Evolutionary conservation across 176 grass and related monocot species (phyloP).

Genomic region (Ampelocalamus luodianensis): DNA sequence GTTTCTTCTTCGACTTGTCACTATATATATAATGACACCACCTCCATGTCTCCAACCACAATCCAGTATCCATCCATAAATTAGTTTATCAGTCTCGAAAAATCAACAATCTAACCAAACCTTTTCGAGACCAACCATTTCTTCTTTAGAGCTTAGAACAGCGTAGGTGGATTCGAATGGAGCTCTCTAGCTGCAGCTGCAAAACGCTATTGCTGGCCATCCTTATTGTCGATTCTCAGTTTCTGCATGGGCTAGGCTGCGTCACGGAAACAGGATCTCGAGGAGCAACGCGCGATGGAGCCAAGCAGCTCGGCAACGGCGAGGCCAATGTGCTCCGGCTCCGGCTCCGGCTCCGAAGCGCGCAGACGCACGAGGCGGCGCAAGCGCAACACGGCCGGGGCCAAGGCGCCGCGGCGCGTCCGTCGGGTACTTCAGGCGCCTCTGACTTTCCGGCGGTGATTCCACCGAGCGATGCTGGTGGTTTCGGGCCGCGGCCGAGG

Average conservation of each 20-base stretch:
- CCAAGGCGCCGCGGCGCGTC: neutral
- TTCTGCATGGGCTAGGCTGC: neutral
- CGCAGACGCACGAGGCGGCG: neutral
- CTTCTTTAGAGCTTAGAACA: neutral
- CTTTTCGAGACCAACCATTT: neutral
- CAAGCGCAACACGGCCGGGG: neutral
- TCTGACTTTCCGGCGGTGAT: neutral
- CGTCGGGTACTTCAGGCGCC: neutral
- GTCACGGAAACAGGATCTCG: neutral
- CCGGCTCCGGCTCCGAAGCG: too few relatives aligned
- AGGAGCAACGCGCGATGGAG: neutral
- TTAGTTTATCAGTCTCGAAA: neutral
- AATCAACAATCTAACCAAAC: neutral
- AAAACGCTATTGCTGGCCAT: neutral
- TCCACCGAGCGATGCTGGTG: neutral
- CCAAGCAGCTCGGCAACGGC: neutral
- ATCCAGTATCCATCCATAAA: neutral
- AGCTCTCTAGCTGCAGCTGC: neutral
- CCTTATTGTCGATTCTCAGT: neutral
- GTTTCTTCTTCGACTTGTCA: neutral
- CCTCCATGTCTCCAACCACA: neutral
- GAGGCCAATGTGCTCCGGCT: too few relatives aligned
- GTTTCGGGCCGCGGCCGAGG: neutral
- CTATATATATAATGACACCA: neutral
- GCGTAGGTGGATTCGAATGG: neutral